A percentile compares a stretch with the other conserved stretches of the same genome.
These are phyloP conservation scores for Ophiocordyceps camponoti-floridani DNA, from an alignment of 2,329 filamentous ascomycete genomes.

Conservation along the genomic window DNA sequence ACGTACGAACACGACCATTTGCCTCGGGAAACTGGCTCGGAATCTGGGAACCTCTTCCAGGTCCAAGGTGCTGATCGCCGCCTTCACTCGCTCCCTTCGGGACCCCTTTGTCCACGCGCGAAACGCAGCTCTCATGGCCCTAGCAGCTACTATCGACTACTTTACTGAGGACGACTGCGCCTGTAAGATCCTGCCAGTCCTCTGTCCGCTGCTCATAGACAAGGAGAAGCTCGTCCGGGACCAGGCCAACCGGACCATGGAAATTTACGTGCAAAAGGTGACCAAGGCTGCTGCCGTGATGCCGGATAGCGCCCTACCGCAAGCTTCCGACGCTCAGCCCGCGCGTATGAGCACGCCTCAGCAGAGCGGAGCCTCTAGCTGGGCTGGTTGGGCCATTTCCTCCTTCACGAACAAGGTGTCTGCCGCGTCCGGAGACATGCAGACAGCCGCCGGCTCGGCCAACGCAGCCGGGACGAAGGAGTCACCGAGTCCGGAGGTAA, in stretches of 20 bases:
- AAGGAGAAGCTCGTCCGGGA: slow-evolving; percentile 92
- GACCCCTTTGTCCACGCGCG: slow-evolving; percentile 92
- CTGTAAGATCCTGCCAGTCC: slow-evolving; percentile 59
- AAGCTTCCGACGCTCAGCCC: slow-evolving; percentile 29
- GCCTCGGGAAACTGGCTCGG: slow-evolving; percentile 86
- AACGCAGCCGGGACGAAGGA: slow-evolving; percentile 22
- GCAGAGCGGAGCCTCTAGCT: slow-evolving; percentile 33
- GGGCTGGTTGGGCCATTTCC: slow-evolving; percentile 96
- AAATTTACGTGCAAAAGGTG: slow-evolving; percentile 67
- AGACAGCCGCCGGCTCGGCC: slow-evolving; percentile 28
- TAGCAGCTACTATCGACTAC: slow-evolving; percentile 68
- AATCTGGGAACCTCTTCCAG: slow-evolving; percentile 64
- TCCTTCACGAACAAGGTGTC: slow-evolving; percentile 94
- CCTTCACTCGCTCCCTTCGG: slow-evolving; percentile 73
- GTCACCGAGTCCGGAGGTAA: slow-evolving; percentile 19
- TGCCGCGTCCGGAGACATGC: slow-evolving; percentile 70
- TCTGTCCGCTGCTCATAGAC: slow-evolving; percentile 75
- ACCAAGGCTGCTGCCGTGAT: slow-evolving; percentile 61
- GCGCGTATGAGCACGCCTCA: slow-evolving; percentile 71
- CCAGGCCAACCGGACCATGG: slow-evolving; percentile 77
- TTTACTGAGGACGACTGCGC: slow-evolving; percentile 88
- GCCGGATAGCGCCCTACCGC: slow-evolving; percentile 60
- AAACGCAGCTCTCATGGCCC: slow-evolving; percentile 72
- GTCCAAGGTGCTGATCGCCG: slow-evolving; percentile 80
- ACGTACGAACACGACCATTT: slow-evolving; percentile 94